Base-by-base conservation (phyloP, 768 basidiomycete species). In the Boletellus ananas region DNA sequence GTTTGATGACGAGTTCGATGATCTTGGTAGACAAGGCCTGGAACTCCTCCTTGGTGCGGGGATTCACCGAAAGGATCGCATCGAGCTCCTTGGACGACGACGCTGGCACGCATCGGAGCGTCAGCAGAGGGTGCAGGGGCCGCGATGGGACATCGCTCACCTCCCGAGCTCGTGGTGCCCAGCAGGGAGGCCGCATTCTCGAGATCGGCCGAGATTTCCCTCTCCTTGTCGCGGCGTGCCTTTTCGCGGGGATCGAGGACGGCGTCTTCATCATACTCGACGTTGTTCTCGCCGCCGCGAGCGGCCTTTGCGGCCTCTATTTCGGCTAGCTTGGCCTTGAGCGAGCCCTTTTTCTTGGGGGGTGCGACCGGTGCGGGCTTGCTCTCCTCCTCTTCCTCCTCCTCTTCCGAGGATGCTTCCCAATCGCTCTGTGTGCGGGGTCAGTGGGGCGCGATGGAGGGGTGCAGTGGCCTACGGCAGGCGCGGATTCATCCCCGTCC, bases 251-350 rank as follows among this genome's bases (percentile, higher is more conserved):
- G 90, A 70, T 93, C 87, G 45, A 92, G 76, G 21, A 88, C 87
- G 45, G 76, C 79, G 56, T 87, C 88, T 31, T 85, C 85, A 31
- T 81, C 79, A 59, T 82, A 85, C n/a, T 81, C 79, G 41, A 69
- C 67, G 6, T 74, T 71, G 7, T 72, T 75, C 21, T 33, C 46
- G 2, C 62, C 77, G 4, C 61, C 70, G 45, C 65, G 70, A 1
- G 77, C 74, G 3, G 83, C 83, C 53, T 85, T 89, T 51, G 76
- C 76, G 0, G 84, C 87, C 61, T 93, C 94, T 70, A 93, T 96
- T 69, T 94, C 92, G 0, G 93, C 93, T 3, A 98, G 72, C 68
- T 94, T 95, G 17, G 83, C 81, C 69, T 96, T 96, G 57, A 97
- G 69, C 1, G 87, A 90, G 46, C 90, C 92, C 72, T 94, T 96